phyloP scores from a whole-genome alignment of 2,329 filamentous ascomycete species.

The Fusarium subtropicale region DNA sequence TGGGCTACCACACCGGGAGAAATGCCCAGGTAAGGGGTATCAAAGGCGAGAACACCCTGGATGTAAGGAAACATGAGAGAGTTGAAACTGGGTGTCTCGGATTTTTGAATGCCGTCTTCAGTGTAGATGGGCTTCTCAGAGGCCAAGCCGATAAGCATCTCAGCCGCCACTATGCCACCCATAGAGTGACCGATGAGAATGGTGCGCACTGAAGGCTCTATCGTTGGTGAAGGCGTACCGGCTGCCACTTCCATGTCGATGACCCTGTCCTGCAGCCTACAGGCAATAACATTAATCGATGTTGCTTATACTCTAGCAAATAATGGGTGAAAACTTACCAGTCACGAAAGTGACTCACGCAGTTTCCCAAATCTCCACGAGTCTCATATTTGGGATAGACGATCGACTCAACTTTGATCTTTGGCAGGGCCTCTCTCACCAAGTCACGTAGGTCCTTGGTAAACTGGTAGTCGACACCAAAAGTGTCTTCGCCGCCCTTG shows the following conservation, averaged over 20 bases:
- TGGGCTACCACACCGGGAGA: constrained; percentile 86
- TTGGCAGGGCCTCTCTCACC: constrained; percentile 74
- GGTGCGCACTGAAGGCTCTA: constrained; percentile 85
- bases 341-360: constrained; percentile 78
- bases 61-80: constrained; percentile 92
- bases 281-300: neutral
- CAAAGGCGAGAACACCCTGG: constrained; percentile 89
- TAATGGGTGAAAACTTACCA: constrained; percentile 65
- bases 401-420: constrained; percentile 72
- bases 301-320: neutral
- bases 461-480: constrained; percentile 73
- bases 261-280: constrained; percentile 86
- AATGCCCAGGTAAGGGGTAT: constrained; percentile 91
- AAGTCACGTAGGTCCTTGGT: constrained; percentile 76
- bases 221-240: constrained; percentile 81
- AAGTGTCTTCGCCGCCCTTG: constrained; percentile 81
- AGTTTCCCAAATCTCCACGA: constrained; percentile 78
- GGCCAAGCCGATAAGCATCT: constrained; percentile 80
- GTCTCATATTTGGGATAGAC: constrained; percentile 88
- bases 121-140: constrained; percentile 66
- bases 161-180: constrained; percentile 94
- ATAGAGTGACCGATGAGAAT: constrained; percentile 89
- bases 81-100: constrained; percentile 58
- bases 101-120: constrained; percentile 56
- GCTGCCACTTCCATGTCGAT: constrained; percentile 93